Evolutionary conservation across 305 asterid species (phyloP).

Genomic region (Solanum hybrid): DNA sequence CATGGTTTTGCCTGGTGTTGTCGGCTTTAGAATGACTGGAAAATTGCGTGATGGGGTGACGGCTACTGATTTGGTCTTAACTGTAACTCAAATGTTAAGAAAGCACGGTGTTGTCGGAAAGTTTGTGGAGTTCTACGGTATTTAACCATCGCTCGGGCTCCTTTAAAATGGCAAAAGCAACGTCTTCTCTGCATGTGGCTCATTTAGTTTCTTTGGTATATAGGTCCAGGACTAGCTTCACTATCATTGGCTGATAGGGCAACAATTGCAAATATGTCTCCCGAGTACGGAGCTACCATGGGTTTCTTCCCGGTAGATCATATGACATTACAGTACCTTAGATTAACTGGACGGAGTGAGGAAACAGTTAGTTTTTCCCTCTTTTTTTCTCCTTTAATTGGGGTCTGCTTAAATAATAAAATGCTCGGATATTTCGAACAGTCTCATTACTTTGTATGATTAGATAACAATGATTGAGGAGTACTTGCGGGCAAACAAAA

Average conservation of each 20-base stretch:
- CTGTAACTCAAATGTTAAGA: constrained; percentile 71
- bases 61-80: constrained; percentile 77
- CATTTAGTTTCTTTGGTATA: not conserved
- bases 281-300: constrained; percentile 94
- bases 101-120: constrained; percentile 82
- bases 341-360: constrained; percentile 74
- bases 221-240: constrained; percentile 63
- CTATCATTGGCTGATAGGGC: constrained; percentile 81
- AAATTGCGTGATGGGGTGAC: constrained; percentile 60
- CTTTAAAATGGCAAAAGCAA: not conserved
- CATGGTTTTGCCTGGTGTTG: constrained; percentile 85
- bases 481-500: constrained; percentile 67
- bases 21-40: constrained; percentile 61
- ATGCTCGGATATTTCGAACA: not conserved
- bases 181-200: not conserved
- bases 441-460: not conserved
- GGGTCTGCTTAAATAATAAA: not conserved
- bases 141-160: not conserved
- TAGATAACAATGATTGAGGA: constrained; percentile 86
- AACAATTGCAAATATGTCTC: constrained; percentile 90
- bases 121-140: constrained; percentile 72
- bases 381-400: not conserved
- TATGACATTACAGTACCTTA: constrained; percentile 68
- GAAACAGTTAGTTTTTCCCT: constrained; percentile 30
- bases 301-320: constrained; percentile 90